Conservation (phyloP, 169 alveolate genomes). For the Cryptosporidium sp. region DNA sequence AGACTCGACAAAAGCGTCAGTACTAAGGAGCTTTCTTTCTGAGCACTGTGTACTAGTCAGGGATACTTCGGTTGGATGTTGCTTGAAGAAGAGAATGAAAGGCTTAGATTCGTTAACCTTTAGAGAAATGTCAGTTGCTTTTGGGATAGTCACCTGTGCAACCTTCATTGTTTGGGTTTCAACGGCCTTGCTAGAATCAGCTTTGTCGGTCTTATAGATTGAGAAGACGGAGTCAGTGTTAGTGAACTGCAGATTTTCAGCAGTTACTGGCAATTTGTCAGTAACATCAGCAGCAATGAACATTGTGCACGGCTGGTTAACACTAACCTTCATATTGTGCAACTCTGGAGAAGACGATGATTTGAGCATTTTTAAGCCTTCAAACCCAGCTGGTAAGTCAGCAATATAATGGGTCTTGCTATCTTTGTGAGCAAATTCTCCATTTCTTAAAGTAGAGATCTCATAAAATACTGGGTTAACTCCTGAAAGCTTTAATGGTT, state of each 20-base stretch:
- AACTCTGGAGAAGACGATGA: constrained; percentile 56
- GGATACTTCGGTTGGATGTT: constrained; percentile 49
- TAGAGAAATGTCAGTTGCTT: constrained; percentile 69
- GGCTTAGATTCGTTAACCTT: constrained; percentile 73
- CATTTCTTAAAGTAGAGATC: constrained; percentile 86
- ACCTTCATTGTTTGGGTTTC: constrained; percentile 69
- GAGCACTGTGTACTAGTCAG: constrained; percentile 66
- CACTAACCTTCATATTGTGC: constrained; percentile 76
- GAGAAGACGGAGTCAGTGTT: constrained; percentile 78
- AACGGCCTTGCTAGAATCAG: constrained; percentile 49
- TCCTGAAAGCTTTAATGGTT: constrained; percentile 85
- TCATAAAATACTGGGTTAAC: constrained; percentile 86
- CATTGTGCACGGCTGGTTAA: constrained; percentile 78
- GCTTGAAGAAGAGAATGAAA: constrained; percentile 78
- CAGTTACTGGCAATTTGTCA: constrained; percentile 77
- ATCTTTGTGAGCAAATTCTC: constrained; percentile 87
- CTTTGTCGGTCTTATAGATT: constrained; percentile 62
- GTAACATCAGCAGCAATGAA: constrained; percentile 79
- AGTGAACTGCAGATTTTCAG: constrained; percentile 46
- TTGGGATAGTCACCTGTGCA: constrained; percentile 72
- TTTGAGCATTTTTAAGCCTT: constrained; percentile 79
- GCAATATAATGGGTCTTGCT: constrained; percentile 81
- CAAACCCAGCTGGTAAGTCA: constrained; percentile 87
- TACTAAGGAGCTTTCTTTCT: constrained; percentile 55
- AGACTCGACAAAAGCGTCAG: constrained; percentile 76